phyloP scores from a whole-genome alignment of 345 rosid species.

The Anastatica hierochuntica region DNA sequence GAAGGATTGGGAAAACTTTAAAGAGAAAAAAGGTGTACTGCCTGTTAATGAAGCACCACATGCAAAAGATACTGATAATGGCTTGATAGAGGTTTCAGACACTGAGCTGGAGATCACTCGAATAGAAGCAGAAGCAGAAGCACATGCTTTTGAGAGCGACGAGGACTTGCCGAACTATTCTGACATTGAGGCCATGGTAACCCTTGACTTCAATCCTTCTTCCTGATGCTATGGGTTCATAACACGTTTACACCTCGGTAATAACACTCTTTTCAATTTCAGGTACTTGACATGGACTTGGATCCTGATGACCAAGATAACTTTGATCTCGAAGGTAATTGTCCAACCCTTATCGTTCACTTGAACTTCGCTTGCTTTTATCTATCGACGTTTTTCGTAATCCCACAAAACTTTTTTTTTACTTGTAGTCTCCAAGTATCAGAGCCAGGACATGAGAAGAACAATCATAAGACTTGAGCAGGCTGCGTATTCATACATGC shows the following conservation, averaged over 20 bases:
- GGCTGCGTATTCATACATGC: conserved; percentile 60
- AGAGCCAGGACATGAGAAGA: conserved; percentile 45
- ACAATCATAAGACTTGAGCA: conserved; percentile 68
- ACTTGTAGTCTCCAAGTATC: conserved; percentile 61
- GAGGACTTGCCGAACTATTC: conserved; percentile 77
- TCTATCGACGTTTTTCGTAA: conserved; percentile 11
- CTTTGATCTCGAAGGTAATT: conserved; percentile 54
- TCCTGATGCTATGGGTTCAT: neutral
- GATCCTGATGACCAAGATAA: conserved; percentile 67
- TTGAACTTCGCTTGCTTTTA: no score
- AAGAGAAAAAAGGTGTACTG: conserved; percentile 26
- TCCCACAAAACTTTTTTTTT: neutral
- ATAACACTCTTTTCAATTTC: conserved; percentile 13
- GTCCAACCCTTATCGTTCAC: conserved; percentile 1
- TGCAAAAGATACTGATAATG: conserved; percentile 28
- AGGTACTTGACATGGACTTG: conserved; percentile 85
- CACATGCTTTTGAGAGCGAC: conserved; percentile 46
- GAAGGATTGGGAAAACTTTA: conserved; percentile 24
- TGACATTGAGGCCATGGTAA: conserved; percentile 94
- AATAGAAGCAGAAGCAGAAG: conserved; percentile 37
- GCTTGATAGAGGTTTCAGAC: conserved; percentile 1
- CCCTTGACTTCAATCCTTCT: neutral
- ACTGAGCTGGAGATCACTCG: conserved; percentile 14
- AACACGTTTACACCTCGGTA: neutral
- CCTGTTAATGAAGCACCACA: conserved; percentile 28